These are phyloP conservation scores for Metarhizium brunneum DNA, from an alignment of 2,329 filamentous ascomycete genomes.

Conservation along the genomic window DNA sequence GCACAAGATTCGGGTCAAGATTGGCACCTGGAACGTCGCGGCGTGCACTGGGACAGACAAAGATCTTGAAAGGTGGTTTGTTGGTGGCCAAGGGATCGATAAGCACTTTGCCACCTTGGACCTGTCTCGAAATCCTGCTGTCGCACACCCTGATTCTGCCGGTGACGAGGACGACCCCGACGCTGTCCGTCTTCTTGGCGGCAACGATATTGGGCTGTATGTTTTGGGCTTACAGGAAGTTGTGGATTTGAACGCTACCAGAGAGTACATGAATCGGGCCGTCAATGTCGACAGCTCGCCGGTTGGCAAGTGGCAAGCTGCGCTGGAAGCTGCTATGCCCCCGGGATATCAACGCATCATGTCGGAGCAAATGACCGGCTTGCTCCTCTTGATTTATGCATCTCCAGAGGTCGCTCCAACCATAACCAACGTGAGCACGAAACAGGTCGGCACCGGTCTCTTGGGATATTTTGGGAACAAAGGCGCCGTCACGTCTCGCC, in stretches of 20 bases:
- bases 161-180: slow-evolving; percentile 24
- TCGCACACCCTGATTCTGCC: slow-evolving; percentile 22
- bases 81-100: slow-evolving; percentile 63
- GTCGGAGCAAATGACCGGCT: slow-evolving; percentile 76
- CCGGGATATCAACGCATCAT: slow-evolving; percentile 66
- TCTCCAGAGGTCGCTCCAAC: slow-evolving; percentile 65
- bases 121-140: slow-evolving; percentile 29
- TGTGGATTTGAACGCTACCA: slow-evolving; percentile 71
- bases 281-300: slow-evolving; percentile 64
- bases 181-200: slow-evolving; percentile 39
- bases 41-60: slow-evolving; percentile 76
- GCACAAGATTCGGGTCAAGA: slow-evolving; percentile 70
- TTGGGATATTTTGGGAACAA: slow-evolving; percentile 96
- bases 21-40: slow-evolving; percentile 94
- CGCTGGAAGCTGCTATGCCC: slow-evolving; percentile 66
- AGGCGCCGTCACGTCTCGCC: slow-evolving; percentile 71
- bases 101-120: slow-evolving; percentile 49
- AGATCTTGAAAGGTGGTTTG: slow-evolving; percentile 83
- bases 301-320: slow-evolving; percentile 71
- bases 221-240: slow-evolving; percentile 88
- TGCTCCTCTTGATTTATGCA: slow-evolving; percentile 78
- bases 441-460: slow-evolving; percentile 77
- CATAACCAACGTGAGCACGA: slow-evolving; percentile 73
- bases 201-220: slow-evolving; percentile 75
- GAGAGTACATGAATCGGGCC: slow-evolving; percentile 60